Evolutionary conservation across 495 filamentous ascomycete species (phyloP).

Genomic region (Penicillium subrubescens): DNA sequence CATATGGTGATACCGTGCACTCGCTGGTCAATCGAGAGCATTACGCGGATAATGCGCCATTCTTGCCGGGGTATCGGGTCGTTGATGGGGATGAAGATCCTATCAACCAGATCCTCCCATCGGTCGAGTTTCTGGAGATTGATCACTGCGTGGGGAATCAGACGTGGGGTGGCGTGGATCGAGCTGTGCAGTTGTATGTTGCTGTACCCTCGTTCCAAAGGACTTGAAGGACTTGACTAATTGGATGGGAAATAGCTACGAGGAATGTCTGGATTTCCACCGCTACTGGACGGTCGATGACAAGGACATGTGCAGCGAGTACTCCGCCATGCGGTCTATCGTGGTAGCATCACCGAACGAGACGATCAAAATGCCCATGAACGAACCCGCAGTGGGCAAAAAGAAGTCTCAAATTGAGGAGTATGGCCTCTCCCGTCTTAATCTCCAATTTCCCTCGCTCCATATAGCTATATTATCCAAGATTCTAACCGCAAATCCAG

Average conservation of each 20-base stretch:
- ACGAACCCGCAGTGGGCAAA: slow-evolving; percentile 79
- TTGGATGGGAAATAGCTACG: slow-evolving; percentile 54
- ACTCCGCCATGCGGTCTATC: slow-evolving; percentile 73
- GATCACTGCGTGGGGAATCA: slow-evolving; percentile 91
- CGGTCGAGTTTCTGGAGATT: slow-evolving; percentile 63
- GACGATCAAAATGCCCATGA: slow-evolving; percentile 86
- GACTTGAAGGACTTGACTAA: background rate
- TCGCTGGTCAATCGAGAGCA: slow-evolving; percentile 65
- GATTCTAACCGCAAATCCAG: slow-evolving; percentile 13
- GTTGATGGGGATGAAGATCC: slow-evolving; percentile 38
- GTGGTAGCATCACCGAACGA: slow-evolving; percentile 76
- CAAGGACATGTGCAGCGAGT: slow-evolving; percentile 74
- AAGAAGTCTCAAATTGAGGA: slow-evolving; percentile 82
- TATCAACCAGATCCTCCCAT: slow-evolving; percentile 50
- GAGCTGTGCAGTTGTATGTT: slow-evolving; percentile 65
- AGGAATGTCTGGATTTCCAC: slow-evolving; percentile 75
- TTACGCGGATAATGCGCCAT: slow-evolving; percentile 59
- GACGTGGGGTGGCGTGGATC: slow-evolving; percentile 73
- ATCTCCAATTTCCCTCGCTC: no score
- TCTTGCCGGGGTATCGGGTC: slow-evolving; percentile 71
- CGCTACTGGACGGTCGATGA: slow-evolving; percentile 89
- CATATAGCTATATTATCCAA: background rate
- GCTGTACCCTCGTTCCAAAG: background rate
- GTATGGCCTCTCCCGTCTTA: slow-evolving; percentile 31
- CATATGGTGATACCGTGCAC: slow-evolving; percentile 84